Base-by-base conservation (phyloP, 192 early-diverging fungal genomes). In the Mortierella claussenii region DNA sequence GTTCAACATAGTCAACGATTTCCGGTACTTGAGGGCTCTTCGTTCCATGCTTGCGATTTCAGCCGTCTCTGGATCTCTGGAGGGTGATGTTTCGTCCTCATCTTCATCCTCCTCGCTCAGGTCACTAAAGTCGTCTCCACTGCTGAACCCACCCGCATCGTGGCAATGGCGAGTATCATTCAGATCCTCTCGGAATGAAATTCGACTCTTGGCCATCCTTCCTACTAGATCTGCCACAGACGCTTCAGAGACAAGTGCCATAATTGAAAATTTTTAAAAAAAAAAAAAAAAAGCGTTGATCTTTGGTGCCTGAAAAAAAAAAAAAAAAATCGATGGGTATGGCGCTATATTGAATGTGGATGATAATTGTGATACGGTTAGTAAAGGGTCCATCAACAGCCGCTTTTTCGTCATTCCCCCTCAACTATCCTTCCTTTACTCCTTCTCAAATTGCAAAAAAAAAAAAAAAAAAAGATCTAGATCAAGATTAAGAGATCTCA, bases 41-140 rank as follows among this genome's bases (percentile, higher is more conserved):
- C 56, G 30, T 13, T 76, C 73, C 59, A 76, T 55, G 24, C 40
- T 76, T 11, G 73, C 73, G 40, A 75, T 75, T 34, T 75, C 71
- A 20, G 63, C 56, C 11, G 71, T 75, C 2, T 75, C 71, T 1
- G 71, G 62, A 23, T 66, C 73, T 27, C 62, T 61, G 40, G 61
- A 24, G 0, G 70, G 42, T 2, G 58, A 60, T 24, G 51, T 55
- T 18, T 59, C 70, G 26, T 65, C 73, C 1, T 76, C 58, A 2
- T 62, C 64, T 26, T 55, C 42, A 4, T 40, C 37, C 37, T 24
- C 28, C 6, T 61, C 66, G 31, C n/a, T n/a, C n/a, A n/a, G n/a
- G 26, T 60, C 34, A 28, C 23, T 63, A 23, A 50, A 50, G 10
- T 55, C 61, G 17, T 65, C n/a, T n/a, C n/a, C 55, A 23, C 55